Evolutionary conservation across 768 basidiomycete species (phyloP).

Genomic region (Punctularia strigosozonata): DNA sequence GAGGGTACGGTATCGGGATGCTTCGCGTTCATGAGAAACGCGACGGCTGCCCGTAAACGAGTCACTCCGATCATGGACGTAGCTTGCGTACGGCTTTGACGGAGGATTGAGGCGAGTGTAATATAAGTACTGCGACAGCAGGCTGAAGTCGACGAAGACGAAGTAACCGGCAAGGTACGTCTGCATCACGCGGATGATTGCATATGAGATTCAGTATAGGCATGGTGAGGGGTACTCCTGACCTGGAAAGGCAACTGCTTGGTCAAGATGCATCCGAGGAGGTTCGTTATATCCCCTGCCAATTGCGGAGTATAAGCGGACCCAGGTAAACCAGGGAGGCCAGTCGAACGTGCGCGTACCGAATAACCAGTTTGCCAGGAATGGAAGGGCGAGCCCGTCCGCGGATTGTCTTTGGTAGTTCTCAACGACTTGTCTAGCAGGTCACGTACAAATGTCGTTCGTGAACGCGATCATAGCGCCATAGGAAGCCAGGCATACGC

Average conservation of each 20-base stretch:
- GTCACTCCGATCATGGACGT: conserved; percentile 29
- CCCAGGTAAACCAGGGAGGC: not conserved
- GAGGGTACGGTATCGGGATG: conserved; percentile 56
- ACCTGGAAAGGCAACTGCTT: conserved; percentile 94
- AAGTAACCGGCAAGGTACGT: conserved; percentile 91
- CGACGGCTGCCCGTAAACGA: conserved; percentile 28
- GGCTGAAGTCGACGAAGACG: conserved; percentile 63
- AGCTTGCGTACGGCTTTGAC: conserved; percentile 20
- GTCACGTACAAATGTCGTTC: conserved; percentile 3
- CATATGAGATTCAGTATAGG: conserved; percentile 5
- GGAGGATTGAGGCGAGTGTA: conserved; percentile 39
- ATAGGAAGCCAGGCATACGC: conserved; percentile 22
- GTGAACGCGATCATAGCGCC: conserved; percentile 3
- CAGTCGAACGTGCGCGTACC: too few relatives aligned
- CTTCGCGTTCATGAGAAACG: conserved; percentile 37
- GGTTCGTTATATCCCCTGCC: conserved; percentile 84
- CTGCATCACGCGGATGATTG: conserved; percentile 30
- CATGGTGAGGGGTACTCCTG: conserved; percentile 13
- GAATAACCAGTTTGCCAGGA: conserved; percentile 86
- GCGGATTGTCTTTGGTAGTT: conserved; percentile 67
- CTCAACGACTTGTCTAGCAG: conserved; percentile 67
- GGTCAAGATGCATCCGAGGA: conserved; percentile 85
- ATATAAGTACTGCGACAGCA: conserved; percentile 76
- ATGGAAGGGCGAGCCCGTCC: conserved; percentile 87
- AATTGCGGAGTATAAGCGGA: not conserved